Base-by-base conservation (phyloP, 129 eudicot genomes). In the Arctium minus region DNA sequence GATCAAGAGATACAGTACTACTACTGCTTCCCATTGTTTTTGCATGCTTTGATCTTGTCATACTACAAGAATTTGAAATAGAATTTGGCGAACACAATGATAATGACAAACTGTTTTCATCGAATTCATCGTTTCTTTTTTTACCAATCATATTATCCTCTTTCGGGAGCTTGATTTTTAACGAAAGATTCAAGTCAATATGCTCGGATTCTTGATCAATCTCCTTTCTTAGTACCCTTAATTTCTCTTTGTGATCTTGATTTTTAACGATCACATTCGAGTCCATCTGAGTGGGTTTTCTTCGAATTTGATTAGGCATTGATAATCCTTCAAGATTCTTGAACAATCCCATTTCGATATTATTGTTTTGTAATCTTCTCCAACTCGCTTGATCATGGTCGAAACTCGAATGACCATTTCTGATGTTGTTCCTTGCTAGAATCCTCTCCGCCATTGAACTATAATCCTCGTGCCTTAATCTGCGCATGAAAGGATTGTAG, bases 171-270 rank as follows among this genome's bases (percentile, higher is more conserved):
- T 77, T 77, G 53, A 83, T 64, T 85, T 89, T 82, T 40, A 93
- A 72, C 3, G 96, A 89, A 15, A 93, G 86, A 77, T 81, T 89
- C 80, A 93, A 85, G 79, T 93, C 93, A 44, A 94, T 91, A 70
- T 77, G 83, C 71, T 70, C 79, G 13, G 79, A 78, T 83, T 89
- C 92, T 64, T 70, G 60, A 83, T 80, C 85, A n/a, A 70, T n/a
- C 37, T 75, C 85, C 82, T 95, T 95, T 81, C 97, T 86, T 39
- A 70, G 68, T 36, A 79, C 75, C 84, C 50, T 80, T 80, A 22
- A 22, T 22, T 70, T 89, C n/a, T 40, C 84, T 75, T 60, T 7
- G 4, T 68, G 70, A 60, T 70, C 86, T 78, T 31, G 80, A 53
- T 89, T 73, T 38, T 68, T 73, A 50, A 80, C 83, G 9, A 39